Conservation (phyloP, 495 filamentous ascomycete genomes). For the Cercophora scortea region DNA sequence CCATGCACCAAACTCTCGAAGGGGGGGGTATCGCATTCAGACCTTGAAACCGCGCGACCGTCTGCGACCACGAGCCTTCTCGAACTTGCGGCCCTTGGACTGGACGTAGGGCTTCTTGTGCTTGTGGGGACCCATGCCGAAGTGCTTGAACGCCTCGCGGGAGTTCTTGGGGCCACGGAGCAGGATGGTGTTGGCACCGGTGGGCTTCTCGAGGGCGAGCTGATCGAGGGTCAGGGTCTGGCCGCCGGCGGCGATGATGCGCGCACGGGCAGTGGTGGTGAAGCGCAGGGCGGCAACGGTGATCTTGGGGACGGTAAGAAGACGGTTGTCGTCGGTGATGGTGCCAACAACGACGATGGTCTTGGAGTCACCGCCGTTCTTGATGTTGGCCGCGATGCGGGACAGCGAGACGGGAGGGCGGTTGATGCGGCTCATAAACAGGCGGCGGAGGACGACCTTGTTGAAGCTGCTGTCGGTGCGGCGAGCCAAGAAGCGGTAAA, state of each 20-base stretch:
- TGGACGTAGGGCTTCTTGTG: slow-evolving; percentile 97
- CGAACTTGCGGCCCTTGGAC: slow-evolving; percentile 99
- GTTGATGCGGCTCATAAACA: slow-evolving; percentile 97
- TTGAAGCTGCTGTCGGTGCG: slow-evolving; percentile 96
- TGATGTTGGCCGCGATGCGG: slow-evolving; percentile 67
- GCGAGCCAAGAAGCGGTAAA: slow-evolving; percentile 96
- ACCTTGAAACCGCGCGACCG: slow-evolving; percentile 98
- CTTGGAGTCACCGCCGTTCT: slow-evolving; percentile 67
- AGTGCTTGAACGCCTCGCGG: slow-evolving; percentile 97
- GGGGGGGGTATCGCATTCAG: slow-evolving; percentile 39
- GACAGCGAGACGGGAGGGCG: slow-evolving; percentile 90
- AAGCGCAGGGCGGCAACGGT: slow-evolving; percentile 88
- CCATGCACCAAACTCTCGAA: neutral
- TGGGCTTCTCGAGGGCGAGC: slow-evolving; percentile 86
- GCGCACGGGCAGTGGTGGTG: slow-evolving; percentile 88
- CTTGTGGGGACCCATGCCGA: slow-evolving; percentile 93
- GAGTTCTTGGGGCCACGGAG: slow-evolving; percentile 95
- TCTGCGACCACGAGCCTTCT: slow-evolving; percentile 94
- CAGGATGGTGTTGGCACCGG: slow-evolving; percentile 87
- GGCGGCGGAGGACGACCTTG: slow-evolving; percentile 89
- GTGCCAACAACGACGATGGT: slow-evolving; percentile 88
- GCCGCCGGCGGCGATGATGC: slow-evolving; percentile 87
- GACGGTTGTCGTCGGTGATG: slow-evolving; percentile 93
- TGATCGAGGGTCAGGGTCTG: slow-evolving; percentile 93
- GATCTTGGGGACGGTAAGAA: slow-evolving; percentile 81